These are phyloP conservation scores for Aspergillus thermomutatus DNA, from an alignment of 2,329 filamentous ascomycete genomes.

Conservation along the genomic window DNA sequence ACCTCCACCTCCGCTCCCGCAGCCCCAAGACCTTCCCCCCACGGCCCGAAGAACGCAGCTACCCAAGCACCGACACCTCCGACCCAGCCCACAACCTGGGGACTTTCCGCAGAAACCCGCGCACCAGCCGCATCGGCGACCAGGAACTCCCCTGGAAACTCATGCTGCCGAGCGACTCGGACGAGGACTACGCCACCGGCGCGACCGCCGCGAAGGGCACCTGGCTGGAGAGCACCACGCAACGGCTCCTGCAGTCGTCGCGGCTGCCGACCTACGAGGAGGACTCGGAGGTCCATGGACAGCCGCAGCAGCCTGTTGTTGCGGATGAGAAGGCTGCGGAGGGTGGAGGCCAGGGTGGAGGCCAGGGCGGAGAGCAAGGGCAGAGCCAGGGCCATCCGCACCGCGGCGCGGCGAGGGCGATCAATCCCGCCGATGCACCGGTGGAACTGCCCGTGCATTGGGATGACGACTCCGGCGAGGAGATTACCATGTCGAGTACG, in stretches of 20 bases:
- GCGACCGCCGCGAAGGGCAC: background rate
- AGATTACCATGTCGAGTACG: slow-evolving; percentile 48
- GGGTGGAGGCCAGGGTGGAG: background rate
- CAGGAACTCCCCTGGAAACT: slow-evolving; percentile 38
- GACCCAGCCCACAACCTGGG: slow-evolving; percentile 28
- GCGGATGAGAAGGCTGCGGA: slow-evolving; percentile 5
- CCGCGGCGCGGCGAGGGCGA: slow-evolving; percentile 18
- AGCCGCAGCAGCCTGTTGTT: background rate
- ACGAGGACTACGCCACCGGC: slow-evolving; percentile 4
- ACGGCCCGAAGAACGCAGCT: slow-evolving; percentile 19
- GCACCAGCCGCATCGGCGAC: slow-evolving; percentile 30
- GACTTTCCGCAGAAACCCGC: slow-evolving; percentile 31
- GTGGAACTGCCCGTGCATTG: slow-evolving; percentile 32
- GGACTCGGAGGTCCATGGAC: slow-evolving; percentile 7
- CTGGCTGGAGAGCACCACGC: slow-evolving; percentile 9
- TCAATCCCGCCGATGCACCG: slow-evolving; percentile 24
- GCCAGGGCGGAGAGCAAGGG: background rate
- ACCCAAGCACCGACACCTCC: slow-evolving; percentile 18
- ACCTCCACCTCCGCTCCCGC: slow-evolving; percentile 36
- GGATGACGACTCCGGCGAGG: slow-evolving; percentile 40
- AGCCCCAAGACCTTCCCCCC: slow-evolving; percentile 30
- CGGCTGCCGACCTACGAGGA: slow-evolving; percentile 17
- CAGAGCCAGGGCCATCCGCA: slow-evolving; percentile 10
- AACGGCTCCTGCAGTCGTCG: slow-evolving; percentile 3
- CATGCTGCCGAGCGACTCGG: slow-evolving; percentile 26